Base-by-base conservation (phyloP, 176 grass and related monocot species). In the Lolium multiflorum region DNA sequence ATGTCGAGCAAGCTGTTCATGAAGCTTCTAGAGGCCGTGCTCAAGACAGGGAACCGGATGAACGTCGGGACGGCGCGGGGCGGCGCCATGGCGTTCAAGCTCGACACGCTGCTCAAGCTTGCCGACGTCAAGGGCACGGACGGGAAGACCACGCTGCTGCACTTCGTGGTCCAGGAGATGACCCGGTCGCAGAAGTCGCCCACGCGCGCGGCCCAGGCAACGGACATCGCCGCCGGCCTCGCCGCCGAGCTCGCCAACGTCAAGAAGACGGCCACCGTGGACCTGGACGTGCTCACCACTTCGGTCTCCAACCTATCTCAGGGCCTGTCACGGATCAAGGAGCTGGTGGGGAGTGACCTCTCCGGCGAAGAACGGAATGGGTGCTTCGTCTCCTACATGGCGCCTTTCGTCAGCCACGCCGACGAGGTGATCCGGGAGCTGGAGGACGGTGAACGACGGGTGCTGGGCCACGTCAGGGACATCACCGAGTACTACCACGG, bases 401-500 rank as follows among this genome's bases (percentile, higher is more conserved):
- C 64, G 18, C 84, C 70, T 0, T 98, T 96, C 84, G 83, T 96
- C 11, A 26, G 37, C 46, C 85, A 88, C 22, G 94, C 97, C 26
- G 92, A 88, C 66, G 87, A 82, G 84, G 86, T 85, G 55, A 88
- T 96, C 76, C 21, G 82, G 80, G 97, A 96, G 82, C 78, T 98
- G 81, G 94, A 94, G 83, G 83, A 91, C 39, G 84, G 85, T 41
- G 90, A 98, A 86, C 81, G 84, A 3, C 82, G 49, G 5, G 97
- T 96, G 6, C 85, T 98, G 64, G 71, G 84, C 57, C 97, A 96
- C 76, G 97, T 98, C 41, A 88, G 92, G 84, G 90, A 94, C 28
- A 94, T 96, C 76, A 91, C 93, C 15, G 97, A 98, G 87, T 98
- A 98, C 58, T 98, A 98, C 84, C 97, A 98, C 87, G 97, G 97